Base-by-base conservation (phyloP, 768 basidiomycete species). In the Lentinula lateritia region DNA sequence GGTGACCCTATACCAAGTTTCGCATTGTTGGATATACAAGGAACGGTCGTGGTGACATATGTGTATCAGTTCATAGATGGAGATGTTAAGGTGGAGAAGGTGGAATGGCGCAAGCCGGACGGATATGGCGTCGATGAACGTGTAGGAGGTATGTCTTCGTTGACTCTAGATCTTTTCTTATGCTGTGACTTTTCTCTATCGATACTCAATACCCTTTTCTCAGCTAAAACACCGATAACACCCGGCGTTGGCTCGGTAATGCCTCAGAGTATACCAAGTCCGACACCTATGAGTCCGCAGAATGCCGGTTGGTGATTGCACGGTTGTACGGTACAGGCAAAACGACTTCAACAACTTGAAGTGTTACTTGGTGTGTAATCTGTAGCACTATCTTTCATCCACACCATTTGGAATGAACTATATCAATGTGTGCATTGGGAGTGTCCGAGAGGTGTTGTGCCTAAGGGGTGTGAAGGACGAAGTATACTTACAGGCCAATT, bases 11-110 rank as follows among this genome's bases (percentile, higher is more conserved):
- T 84, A 1, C 96, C 97, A 0, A 95, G 93, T 2, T 99, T 99
- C 69, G 97, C 97, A 0, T 76, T 98, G 50, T 93, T 99, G 90
- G 97, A 98, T 71, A 89, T 99, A 39, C 97, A 99, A 75, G 97
- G 97, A 5, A 86, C 93, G 2, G 93, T 96, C 8, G 92, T 99
- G 38, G 95, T 97, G 32, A 98, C 96, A 2, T 98, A 97, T 69
- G 95, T 98, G 3, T 98, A 96, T 72, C 93, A 95, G 69, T 84
- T 96, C 35, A 89, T 96, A 50, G 93, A 95, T 46, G 92, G 93
- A 45, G 94, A 95, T 72, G 93, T 95, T 2, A 82, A 91, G n/a
- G 92, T 93, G 5, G 92, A 93, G 77, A 93, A 93, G 78, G 88
- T 93, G 60, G 90, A 92, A 71, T 92, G 87, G 77, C 78, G 89